Percentiles rank a stretch among this genome's conserved stretches.
Conservation (phyloP, 2,329 filamentous ascomycete genomes). For the Arthrobotrys megalospora region DNA sequence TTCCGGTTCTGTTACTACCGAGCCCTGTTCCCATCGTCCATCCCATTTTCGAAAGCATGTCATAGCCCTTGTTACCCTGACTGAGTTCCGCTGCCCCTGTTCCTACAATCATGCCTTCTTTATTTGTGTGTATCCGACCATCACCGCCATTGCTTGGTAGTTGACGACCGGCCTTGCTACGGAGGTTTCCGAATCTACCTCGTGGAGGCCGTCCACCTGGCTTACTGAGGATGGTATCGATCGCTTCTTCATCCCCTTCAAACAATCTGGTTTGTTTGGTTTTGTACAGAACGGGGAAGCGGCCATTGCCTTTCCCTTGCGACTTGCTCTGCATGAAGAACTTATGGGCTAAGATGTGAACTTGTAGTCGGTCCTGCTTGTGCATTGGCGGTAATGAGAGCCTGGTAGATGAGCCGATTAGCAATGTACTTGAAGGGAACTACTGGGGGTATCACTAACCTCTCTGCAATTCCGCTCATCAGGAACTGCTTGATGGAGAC, state of each 20-base stretch:
- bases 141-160: conserved; percentile 65
- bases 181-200: conserved; percentile 66
- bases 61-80: conserved; percentile 83
- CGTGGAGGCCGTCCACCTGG: conserved; percentile 73
- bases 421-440: not conserved
- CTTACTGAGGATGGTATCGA: conserved; percentile 70
- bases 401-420: conserved; percentile 68
- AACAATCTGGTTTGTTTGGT: conserved; percentile 75
- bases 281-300: conserved; percentile 84
- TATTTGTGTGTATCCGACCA: conserved; percentile 72
- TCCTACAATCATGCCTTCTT: conserved; percentile 90
- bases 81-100: conserved; percentile 87
- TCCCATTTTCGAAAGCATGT: conserved; percentile 96
- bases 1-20: conserved; percentile 85
- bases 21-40: conserved; percentile 90
- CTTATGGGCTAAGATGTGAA: conserved; percentile 83
- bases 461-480: conserved; percentile 72
- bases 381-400: conserved; percentile 87
- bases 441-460: conserved; percentile 70
- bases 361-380: conserved; percentile 79
- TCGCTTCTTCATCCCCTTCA: conserved; percentile 73
- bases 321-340: conserved; percentile 89
- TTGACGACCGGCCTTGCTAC: conserved; percentile 66
- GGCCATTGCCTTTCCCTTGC: conserved; percentile 78
- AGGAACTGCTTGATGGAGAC: conserved; percentile 82